phyloP scores from a whole-genome alignment of 2,329 filamentous ascomycete genomes.

The Aspergillus awamori region DNA sequence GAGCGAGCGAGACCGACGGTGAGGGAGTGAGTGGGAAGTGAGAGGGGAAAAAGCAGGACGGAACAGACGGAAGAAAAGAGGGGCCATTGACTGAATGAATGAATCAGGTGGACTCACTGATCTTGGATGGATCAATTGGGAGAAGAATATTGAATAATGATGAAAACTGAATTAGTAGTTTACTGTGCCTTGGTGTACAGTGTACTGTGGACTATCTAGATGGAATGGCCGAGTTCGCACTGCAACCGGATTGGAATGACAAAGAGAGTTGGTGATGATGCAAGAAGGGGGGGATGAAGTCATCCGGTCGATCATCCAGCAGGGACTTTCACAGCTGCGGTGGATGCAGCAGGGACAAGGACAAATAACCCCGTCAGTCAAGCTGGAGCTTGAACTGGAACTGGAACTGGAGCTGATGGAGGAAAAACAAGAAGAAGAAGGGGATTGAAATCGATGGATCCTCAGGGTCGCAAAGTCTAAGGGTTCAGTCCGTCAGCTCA shows the following conservation, averaged over 20 bases:
- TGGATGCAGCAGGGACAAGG: background rate
- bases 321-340: background rate
- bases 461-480: conserved; percentile 1
- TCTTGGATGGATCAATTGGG: background rate
- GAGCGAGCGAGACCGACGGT: too few species aligned
- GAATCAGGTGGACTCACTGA: conserved; percentile 8
- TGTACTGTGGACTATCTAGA: background rate
- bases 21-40: background rate
- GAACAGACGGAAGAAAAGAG: conserved; percentile 2
- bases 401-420: background rate
- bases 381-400: background rate
- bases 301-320: conserved; percentile 3
- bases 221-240: conserved; percentile 22
- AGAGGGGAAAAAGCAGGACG: background rate
- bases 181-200: too few species aligned
- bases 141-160: too few species aligned
- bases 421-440: background rate
- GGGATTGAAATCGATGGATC: background rate
- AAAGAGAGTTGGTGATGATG: conserved; percentile 3
- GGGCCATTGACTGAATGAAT: conserved; percentile 1
- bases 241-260: background rate
- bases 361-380: background rate
- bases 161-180: too few species aligned
- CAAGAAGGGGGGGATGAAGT: conserved; percentile 5
- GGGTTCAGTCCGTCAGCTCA: background rate